Conservation (phyloP, 441 rosid species). For the Populus hybrid region DNA sequence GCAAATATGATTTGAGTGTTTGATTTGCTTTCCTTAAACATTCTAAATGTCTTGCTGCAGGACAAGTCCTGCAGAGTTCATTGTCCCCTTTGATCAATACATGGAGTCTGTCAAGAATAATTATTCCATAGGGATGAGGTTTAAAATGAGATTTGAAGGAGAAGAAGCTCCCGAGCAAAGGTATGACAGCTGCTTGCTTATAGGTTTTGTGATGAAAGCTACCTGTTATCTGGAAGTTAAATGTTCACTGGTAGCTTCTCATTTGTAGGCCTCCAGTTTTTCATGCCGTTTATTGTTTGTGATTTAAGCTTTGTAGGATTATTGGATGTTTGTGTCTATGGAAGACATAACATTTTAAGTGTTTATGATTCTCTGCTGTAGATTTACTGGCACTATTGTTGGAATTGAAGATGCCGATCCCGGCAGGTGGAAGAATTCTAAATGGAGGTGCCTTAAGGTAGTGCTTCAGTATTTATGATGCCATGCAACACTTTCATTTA, state of each 20-base stretch:
- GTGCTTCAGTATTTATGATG: conserved; percentile 7
- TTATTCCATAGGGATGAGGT: conserved; percentile 93
- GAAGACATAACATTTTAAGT: not conserved
- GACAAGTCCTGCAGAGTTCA: conserved; percentile 97
- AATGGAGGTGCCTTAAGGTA: conserved; percentile 97
- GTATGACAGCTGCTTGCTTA: conserved; percentile 30
- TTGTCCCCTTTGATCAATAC: conserved; percentile 87
- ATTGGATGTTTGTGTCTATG: not conserved
- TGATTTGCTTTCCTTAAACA: not conserved
- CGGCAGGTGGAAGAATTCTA: conserved; percentile 74
- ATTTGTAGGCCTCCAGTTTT: not conserved
- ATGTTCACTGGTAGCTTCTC: not conserved
- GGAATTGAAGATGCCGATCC: conserved; percentile 85
- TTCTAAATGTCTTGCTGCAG: conserved; percentile 35
- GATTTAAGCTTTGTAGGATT: not conserved
- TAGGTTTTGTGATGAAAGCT: not conserved
- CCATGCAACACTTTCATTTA: not conserved
- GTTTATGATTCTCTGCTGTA: conserved; percentile 21
- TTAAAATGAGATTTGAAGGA: conserved; percentile 98
- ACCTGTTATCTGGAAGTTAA: not conserved
- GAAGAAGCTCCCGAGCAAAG: conserved; percentile 99
- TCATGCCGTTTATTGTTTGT: not conserved
- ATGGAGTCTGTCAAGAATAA: conserved; percentile 74
- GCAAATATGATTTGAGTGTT: not conserved
- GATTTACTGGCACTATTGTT: conserved; percentile 94